Conservation (phyloP, 176 grass and related monocot species). For the Paspalum vaginatum region DNA sequence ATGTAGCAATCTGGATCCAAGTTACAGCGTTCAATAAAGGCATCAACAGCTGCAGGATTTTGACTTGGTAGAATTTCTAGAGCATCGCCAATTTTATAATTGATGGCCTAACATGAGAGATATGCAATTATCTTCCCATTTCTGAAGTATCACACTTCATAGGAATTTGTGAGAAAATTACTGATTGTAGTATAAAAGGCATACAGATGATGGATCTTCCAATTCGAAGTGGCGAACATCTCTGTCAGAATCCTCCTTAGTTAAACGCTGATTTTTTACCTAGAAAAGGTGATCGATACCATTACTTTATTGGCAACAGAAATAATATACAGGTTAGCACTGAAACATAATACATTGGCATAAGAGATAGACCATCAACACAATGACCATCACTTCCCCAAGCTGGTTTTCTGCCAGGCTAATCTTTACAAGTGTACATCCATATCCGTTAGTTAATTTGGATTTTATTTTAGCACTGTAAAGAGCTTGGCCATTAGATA, state of each 20-base stretch:
- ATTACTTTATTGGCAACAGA: conserved; percentile 10
- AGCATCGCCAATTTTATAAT: conserved; percentile 75
- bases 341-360: not conserved
- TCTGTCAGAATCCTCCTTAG: conserved; percentile 63
- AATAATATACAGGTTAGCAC: conserved; percentile 14
- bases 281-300: conserved; percentile 18
- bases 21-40: conserved; percentile 87
- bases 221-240: conserved; percentile 88
- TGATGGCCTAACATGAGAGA: conserved; percentile 57
- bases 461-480: conserved; percentile 14
- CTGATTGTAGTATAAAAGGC: conserved; percentile 32
- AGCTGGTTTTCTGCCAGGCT: conserved; percentile 14
- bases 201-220: conserved; percentile 69
- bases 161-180: conserved; percentile 14
- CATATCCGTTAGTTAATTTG: not conserved
- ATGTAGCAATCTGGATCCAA: conserved; percentile 86
- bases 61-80: conserved; percentile 85
- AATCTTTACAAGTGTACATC: not conserved
- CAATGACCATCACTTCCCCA: not conserved
- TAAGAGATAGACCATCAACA: conserved; percentile 16
- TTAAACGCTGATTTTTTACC: conserved; percentile 60
- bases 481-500: not conserved
- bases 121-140: conserved; percentile 20
- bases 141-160: not conserved
- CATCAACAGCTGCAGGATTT: conserved; percentile 67